Base-by-base conservation (phyloP, 2,329 filamentous ascomycete species). In the Fulvia fulva region DNA sequence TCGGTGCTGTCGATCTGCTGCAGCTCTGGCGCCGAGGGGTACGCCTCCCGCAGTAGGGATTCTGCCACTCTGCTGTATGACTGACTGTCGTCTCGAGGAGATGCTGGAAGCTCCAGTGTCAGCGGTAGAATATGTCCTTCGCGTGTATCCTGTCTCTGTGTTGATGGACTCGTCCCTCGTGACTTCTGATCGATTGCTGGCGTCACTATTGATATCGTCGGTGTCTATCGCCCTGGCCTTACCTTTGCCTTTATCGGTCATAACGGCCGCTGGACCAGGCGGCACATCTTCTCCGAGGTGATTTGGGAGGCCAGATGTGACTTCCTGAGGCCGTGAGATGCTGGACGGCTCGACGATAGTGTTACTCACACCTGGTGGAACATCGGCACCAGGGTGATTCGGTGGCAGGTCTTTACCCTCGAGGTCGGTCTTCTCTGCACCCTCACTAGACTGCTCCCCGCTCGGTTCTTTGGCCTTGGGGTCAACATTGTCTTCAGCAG, bases 341-440 rank as follows among this genome's bases (percentile, higher is more conserved):
- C 34, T 34, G 8, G 53, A 16, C 9, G 53, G 53, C 8, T 56
- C 53, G n/a, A 56, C 45, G 11, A 56, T 30, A 4, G 50, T 49
- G 8, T 21, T n/a, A 41, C 50, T 37, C 5, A 47, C 46, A 23
- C 54, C 62, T 11, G 37, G 21, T 9, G 62, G 60, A 14, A 62
- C 60, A 46, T 64, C 47, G 6, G 19, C 21, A 14, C 58, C 53
- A 11, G 61, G 55, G 26, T 63, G 56, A 25, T 63, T 63, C 3
- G 63, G 63, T 45, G 58, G 60, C 12, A 62, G 49, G 21, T 51
- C 32, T 14, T 11, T 30, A n/a, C 41, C 8, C 19, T 21, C 2
- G 12, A n/a, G 8, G 12, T 21, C 47, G 16, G 44, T 44, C 28
- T 41, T 51, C 23, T 56, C 50, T 11, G 28, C 30, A 41, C 23